Percentiles rank a stretch among this genome's conserved stretches.
Conservation (phyloP, 108 stramenopile genomes). For the Heterococcus sp. region DNA sequence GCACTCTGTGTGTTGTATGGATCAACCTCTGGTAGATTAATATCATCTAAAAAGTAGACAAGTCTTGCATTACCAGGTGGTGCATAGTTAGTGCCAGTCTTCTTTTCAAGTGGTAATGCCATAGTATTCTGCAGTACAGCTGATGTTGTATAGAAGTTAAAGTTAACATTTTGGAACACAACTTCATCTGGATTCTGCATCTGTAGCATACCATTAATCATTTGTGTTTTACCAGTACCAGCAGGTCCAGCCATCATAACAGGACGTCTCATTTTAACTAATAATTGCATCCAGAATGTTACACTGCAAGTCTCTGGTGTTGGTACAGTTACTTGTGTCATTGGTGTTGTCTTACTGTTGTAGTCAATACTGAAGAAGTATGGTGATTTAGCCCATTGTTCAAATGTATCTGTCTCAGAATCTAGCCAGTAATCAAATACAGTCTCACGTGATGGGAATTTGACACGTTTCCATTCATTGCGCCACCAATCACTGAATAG, state of each 20-base stretch:
- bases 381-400: slow-evolving; percentile 69
- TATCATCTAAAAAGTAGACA: slow-evolving; percentile 68
- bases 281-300: slow-evolving; percentile 63
- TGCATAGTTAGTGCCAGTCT: slow-evolving; percentile 61
- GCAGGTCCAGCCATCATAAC: slow-evolving; percentile 65
- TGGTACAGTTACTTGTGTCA: slow-evolving; percentile 64
- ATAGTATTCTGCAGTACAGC: slow-evolving; percentile 58
- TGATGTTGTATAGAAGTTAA: slow-evolving; percentile 72
- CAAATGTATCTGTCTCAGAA: slow-evolving; percentile 61
- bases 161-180: slow-evolving; percentile 53
- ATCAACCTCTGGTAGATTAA: slow-evolving; percentile 69
- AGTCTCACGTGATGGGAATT: slow-evolving; percentile 70
- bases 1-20: slow-evolving; percentile 67
- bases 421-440: slow-evolving; percentile 84
- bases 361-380: slow-evolving; percentile 57
- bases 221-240: slow-evolving; percentile 68
- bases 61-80: slow-evolving; percentile 60
- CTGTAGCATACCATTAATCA: slow-evolving; percentile 62
- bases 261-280: slow-evolving; percentile 56
- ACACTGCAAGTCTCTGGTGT: slow-evolving; percentile 67
- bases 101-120: slow-evolving; percentile 64
- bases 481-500: slow-evolving; percentile 73
- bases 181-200: slow-evolving; percentile 50
- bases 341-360: slow-evolving; percentile 50
- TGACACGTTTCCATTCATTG: slow-evolving; percentile 66